Evolutionary conservation across 768 basidiomycete species (phyloP), one percentile per base, ranked within the genome.

Genomic region (Hydnomerulius pinastri): DNA sequence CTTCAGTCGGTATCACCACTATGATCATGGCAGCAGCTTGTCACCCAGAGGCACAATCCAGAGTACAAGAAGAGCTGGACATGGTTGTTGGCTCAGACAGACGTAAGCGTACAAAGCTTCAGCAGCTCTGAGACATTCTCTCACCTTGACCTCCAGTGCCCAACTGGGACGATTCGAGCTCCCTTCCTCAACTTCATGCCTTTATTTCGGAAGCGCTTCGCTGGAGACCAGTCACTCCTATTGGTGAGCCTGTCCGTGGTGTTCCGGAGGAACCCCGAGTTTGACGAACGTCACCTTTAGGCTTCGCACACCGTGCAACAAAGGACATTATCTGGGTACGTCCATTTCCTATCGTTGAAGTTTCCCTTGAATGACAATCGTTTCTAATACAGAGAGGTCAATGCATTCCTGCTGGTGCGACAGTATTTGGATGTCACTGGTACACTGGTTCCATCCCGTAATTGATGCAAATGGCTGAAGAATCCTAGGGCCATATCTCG

Each of bases 291-390:
- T 32, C 24, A 15, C 3, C 15, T 13, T 10, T 37, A 65, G 61
- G 85, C 0, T 78, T 85, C 46, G 68, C 81, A 0, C 86, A 87
- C 56, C 77, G 77, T 37, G 77, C 83, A 0, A 87, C 82, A 0
- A 77, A 75, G 45, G 85, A 87, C 47, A 76, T 88, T 25, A 62
- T 80, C 20, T 88, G 81, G 79, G 82, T 82, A 24, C 4, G 46
- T n/a, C 10, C 5, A 27, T 33, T 10, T 10, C 18, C 21, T 23
- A 18, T 1, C 13, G 6, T 4, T 23, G 6, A 11, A 13, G 20
- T 55, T 75, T 10, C 77, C 78, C 72, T 72, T 75, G 12, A 3
- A 25, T 23, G 2, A 0, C 39, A 9, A 33, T 10, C 4, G 9
- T 6, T 2, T 21, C 30, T n/a, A n/a, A 29, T 4, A 12, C 41